Base-by-base conservation (phyloP, 495 filamentous ascomycete genomes). In the Xylaria scruposa region DNA sequence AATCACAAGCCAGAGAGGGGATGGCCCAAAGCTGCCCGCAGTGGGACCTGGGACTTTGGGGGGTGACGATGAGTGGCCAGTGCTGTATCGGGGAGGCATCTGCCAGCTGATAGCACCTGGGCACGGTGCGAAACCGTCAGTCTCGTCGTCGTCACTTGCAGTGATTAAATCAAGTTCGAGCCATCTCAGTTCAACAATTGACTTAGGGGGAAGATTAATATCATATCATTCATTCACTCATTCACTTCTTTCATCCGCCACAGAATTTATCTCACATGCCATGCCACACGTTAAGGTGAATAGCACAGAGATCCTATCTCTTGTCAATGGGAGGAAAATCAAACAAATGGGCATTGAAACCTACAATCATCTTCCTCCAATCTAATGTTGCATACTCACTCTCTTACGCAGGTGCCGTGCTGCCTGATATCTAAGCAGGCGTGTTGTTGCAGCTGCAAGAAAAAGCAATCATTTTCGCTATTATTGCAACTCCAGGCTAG, bases 1-100 rank as follows among this genome's bases (percentile, higher is more conserved):
- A 77, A 77, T 78, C 75, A 77, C 77, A 75, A 73, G 58, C 15
- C 58, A 60, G 56, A 59, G 33, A 68, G 19, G 38, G 51, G 51
- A n/a, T 53, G 58, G 24, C 36, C 60, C 33, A 67, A 40, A 56
- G 33, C 54, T 29, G 21, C 26, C 70, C 46, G 47, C 60, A 51
- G 21, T 42, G 62, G 66, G 53, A 44, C 56, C 68, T 67, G 71
- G 67, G 70, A 15, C 42, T 46, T 51, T n/a, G 42, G 46, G 67
- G 36, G 67, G 53, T 33, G 24, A 31, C 44, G 63, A 40, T 38
- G 38, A 42, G 12, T 42, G 12, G 38, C 12, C 9, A 42, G 38
- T 13, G 38, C 38, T 42, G 38, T 42, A 42, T 42, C 38, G 12
- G 12, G 38, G 38, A 10, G 3, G 38, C 10, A 42, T 42, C 38